These are phyloP conservation scores for Dipodascus geniculatus DNA, from an alignment of 805 yeast genomes.

Conservation along the genomic window DNA sequence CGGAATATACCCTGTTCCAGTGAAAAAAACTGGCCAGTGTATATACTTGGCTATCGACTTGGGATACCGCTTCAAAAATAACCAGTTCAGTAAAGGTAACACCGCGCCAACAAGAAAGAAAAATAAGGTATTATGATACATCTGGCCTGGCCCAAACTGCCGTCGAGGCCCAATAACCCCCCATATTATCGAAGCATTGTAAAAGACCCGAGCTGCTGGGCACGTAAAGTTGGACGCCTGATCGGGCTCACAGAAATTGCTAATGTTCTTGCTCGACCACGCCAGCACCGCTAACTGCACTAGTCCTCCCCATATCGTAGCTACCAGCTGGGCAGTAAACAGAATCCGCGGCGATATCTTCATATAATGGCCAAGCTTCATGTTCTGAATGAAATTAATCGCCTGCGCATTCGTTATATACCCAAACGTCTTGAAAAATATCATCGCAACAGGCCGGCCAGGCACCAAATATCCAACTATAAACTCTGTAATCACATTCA, in stretches of 20 bases:
- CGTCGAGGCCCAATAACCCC: slow-evolving; percentile 54
- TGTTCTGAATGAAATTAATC: slow-evolving; percentile 39
- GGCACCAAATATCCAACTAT: slow-evolving; percentile 56
- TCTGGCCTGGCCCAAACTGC: slow-evolving; percentile 37
- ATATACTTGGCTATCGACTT: slow-evolving; percentile 32
- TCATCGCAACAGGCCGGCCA: slow-evolving; percentile 48
- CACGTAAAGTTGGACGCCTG: slow-evolving; percentile 39
- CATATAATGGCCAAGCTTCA: slow-evolving; percentile 54
- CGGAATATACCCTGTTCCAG: slow-evolving; percentile 51
- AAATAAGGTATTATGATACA: slow-evolving; percentile 44
- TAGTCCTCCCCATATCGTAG: slow-evolving; percentile 34
- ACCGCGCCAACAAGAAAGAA: slow-evolving; percentile 49
- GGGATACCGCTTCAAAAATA: slow-evolving; percentile 29
- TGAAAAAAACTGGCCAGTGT: slow-evolving; percentile 60
- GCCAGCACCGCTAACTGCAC: slow-evolving; percentile 33
- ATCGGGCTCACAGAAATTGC: slow-evolving; percentile 31
- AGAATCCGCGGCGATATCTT: slow-evolving; percentile 52
- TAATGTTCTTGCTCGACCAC: slow-evolving; percentile 30
- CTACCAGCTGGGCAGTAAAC: slow-evolving; percentile 38
- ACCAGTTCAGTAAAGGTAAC: slow-evolving; percentile 32
- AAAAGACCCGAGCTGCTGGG: slow-evolving; percentile 35
- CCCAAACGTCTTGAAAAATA: slow-evolving; percentile 51
- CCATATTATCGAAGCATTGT: slow-evolving; percentile 50
- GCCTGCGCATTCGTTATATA: slow-evolving; percentile 45
- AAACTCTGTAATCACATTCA: slow-evolving; percentile 52